Evolutionary conservation across 2,329 filamentous ascomycete genomes (phyloP).

Genomic region (Pestalotiopsis sp.): DNA sequence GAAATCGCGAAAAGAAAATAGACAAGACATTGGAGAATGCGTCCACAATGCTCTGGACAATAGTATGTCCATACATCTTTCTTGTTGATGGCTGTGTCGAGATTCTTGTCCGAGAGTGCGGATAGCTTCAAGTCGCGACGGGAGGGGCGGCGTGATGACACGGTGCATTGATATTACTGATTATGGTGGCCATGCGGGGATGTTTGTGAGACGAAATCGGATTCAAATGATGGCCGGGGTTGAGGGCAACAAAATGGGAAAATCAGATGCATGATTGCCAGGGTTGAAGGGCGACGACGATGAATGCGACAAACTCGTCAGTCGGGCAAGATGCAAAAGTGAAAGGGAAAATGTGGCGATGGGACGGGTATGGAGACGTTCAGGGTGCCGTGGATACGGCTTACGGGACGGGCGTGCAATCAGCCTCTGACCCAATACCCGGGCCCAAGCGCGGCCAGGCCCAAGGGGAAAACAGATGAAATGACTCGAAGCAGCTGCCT

Average conservation of each 20-base stretch:
- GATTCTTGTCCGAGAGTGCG: constrained; percentile 23
- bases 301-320: constrained; percentile 25
- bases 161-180: background rate
- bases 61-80: background rate
- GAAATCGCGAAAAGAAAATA: background rate
- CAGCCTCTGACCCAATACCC: background rate
- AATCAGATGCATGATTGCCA: constrained; percentile 17
- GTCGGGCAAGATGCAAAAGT: constrained; percentile 20
- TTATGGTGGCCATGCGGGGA: background rate
- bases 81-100: background rate
- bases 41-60: background rate
- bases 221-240: constrained; percentile 1
- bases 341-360: constrained; percentile 19
- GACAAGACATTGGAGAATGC: background rate
- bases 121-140: constrained; percentile 32
- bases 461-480: constrained; percentile 13
- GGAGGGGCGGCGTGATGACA: background rate
- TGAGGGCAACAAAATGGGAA: background rate
- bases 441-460: background rate
- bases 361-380: constrained; percentile 11
- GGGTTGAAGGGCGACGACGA: constrained; percentile 20
- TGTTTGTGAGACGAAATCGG: background rate
- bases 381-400: constrained; percentile 20
- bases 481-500: constrained; percentile 30
- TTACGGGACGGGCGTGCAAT: constrained; percentile 20